Evolutionary conservation across 305 asterid genomes (phyloP), one percentile per base, ranked within the genome.

Genomic region (Coffea humblotiana): DNA sequence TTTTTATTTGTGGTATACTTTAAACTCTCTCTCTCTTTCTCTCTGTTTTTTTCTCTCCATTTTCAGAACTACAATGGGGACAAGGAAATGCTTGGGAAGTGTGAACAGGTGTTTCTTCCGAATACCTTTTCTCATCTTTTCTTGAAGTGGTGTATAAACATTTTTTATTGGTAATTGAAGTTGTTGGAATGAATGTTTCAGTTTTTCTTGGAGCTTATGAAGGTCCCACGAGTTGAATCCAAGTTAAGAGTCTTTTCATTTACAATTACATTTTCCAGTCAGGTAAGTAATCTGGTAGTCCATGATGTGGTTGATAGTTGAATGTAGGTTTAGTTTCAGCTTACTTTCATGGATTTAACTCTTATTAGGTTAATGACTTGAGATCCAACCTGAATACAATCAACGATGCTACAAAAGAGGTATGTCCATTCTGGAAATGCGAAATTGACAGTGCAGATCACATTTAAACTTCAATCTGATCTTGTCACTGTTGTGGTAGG

Each of bases 191-290:
- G 76, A 51, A 71, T 81, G 78, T 90, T 88, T 85, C 92, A 96
- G 99, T 96, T 96, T 81, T 94, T 96, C 92, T 78, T 91, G 90
- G 99, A 96, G 92, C 89, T 96, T 75, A 96, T 96, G 99, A 92
- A 90, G 89, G 97, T 96, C 74, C 99, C 99, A 74, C 96, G 99
- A 75, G 99, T 96, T 63, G 99, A 96, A 85, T 88, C 99, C 89
- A 96, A 96, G 89, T 90, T 96, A 84, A 86, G 99, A 89, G 99
- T 96, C 67, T 96, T 96, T 90, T 93, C 99, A 66, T 96, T 92
- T 84, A 92, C 97, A 61, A 96, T 96, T 80, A 92, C 94, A 69
- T 92, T 96, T 86, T 84, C 91, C 56, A 91, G 89, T 85, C 99
- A 96, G 99, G 99, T 96, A 80, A 78, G 19, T 82, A 35, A 64